phyloP scores from a whole-genome alignment of 1,139 yeast species.

The Meyerozyma elateridarum region DNA sequence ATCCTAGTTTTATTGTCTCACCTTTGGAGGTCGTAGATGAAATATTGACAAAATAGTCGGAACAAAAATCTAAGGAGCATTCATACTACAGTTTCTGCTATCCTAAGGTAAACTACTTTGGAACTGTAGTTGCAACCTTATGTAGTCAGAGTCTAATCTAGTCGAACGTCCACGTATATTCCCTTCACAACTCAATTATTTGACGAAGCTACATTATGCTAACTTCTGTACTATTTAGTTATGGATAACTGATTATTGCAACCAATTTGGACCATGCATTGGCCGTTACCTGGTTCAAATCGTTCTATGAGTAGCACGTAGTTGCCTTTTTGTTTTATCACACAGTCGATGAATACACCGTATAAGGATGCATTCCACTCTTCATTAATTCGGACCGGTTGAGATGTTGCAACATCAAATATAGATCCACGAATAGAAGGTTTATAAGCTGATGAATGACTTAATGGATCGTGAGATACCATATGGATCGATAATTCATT shows the following conservation, averaged over 20 bases:
- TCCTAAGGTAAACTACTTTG: too few relatives aligned
- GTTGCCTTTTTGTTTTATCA: constrained; percentile 22
- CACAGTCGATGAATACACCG: constrained; percentile 40
- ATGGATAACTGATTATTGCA: constrained; percentile 9
- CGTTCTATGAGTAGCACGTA: constrained; percentile 44
- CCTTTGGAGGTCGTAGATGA: too few relatives aligned
- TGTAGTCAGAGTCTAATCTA: too few relatives aligned
- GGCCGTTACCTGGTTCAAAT: constrained; percentile 44
- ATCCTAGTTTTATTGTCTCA: too few relatives aligned
- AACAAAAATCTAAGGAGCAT: too few relatives aligned
- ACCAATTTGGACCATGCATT: constrained; percentile 35
- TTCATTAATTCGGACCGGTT: constrained; percentile 31
- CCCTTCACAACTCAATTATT: too few relatives aligned
- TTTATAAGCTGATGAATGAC: constrained; percentile 23
- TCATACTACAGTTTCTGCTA: too few relatives aligned
- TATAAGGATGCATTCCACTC: constrained; percentile 39
- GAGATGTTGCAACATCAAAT: constrained; percentile 26
- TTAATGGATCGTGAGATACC: constrained; percentile 18
- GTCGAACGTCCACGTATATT: too few relatives aligned
- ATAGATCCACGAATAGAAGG: constrained; percentile 43
- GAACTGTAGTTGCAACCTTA: too few relatives aligned
- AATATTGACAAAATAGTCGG: too few relatives aligned
- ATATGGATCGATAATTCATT: constrained; percentile 24
- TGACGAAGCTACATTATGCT: too few relatives aligned
- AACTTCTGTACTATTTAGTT: neutral